Evolutionary conservation across 192 early-diverging fungal genomes (phyloP).

Genomic region (Spizellomyces punctatus): DNA sequence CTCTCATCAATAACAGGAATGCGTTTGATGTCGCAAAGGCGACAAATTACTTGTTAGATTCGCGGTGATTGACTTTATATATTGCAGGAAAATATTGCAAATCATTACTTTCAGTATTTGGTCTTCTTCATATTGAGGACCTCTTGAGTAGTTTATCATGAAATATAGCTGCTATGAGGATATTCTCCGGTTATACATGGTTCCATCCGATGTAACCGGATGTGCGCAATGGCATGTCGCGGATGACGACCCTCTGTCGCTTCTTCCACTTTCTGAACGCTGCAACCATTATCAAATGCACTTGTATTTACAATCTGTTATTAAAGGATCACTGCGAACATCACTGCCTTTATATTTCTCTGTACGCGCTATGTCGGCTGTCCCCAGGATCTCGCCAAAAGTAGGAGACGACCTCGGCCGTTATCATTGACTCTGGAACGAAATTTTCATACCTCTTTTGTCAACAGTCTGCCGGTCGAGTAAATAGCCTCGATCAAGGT

Average conservation of each 20-base stretch:
- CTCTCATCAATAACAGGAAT: constrained; percentile 10
- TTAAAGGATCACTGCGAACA: too few species aligned
- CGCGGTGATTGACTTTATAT: background rate
- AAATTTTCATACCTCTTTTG: too few species aligned
- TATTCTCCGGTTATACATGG: background rate
- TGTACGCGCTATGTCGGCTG: background rate
- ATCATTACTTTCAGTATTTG: background rate
- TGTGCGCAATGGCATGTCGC: background rate
- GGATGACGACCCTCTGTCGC: too few species aligned
- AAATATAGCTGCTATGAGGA: background rate
- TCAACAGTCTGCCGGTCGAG: constrained; percentile 19
- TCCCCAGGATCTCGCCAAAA: background rate
- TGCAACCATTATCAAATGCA: too few species aligned
- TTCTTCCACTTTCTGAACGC: too few species aligned
- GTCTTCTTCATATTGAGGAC: background rate
- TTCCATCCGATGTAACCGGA: background rate
- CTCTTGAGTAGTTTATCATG: background rate
- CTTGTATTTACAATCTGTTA: too few species aligned
- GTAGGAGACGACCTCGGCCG: too few species aligned
- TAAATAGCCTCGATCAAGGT: constrained; percentile 39
- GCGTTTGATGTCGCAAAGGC: constrained; percentile 43
- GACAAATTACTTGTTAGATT: constrained; percentile 32
- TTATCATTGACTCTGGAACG: too few species aligned
- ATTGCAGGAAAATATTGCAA: background rate
- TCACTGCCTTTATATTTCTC: too few species aligned